phyloP scores from a whole-genome alignment of 345 rosid genomes.

The Arabidopsis suecica region DNA sequence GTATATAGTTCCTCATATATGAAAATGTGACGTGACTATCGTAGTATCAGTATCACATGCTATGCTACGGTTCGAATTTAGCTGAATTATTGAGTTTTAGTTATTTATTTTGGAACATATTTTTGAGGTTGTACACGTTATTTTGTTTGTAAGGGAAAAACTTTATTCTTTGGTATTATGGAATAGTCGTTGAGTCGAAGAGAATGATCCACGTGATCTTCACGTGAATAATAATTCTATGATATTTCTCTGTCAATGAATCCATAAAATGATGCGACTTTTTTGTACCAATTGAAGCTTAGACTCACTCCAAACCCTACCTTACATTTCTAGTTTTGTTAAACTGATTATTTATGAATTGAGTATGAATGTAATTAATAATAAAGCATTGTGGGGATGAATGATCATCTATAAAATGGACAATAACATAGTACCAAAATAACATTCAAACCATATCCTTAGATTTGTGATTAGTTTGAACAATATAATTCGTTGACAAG shows the following conservation, averaged over 20 bases:
- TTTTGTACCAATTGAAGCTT: constrained; percentile 34
- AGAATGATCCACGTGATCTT: constrained; percentile 40
- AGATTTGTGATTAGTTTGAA: constrained; percentile 4
- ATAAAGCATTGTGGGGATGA: neutral
- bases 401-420: neutral
- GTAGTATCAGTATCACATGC: constrained; percentile 44
- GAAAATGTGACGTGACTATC: constrained; percentile 45
- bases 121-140: constrained; percentile 41
- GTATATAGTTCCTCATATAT: constrained; percentile 13
- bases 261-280: constrained; percentile 36
- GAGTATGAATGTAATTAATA: neutral
- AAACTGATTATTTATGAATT: constrained; percentile 13
- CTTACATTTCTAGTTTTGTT: constrained; percentile 10
- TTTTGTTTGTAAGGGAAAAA: constrained; percentile 26
- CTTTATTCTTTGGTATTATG: constrained; percentile 16
- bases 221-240: constrained; percentile 32
- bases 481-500: constrained; percentile 10
- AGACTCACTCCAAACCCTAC: constrained; percentile 24
- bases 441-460: constrained; percentile 36
- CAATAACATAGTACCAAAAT: constrained; percentile 42
- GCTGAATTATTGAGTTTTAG: constrained; percentile 23
- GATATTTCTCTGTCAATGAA: constrained; percentile 39
- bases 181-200: constrained; percentile 23
- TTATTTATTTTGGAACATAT: constrained; percentile 13
- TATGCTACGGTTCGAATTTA: constrained; percentile 29